These are phyloP conservation scores for Fragaria ananassa DNA, from an alignment of 306 rosid genomes.

Conservation along the genomic window DNA sequence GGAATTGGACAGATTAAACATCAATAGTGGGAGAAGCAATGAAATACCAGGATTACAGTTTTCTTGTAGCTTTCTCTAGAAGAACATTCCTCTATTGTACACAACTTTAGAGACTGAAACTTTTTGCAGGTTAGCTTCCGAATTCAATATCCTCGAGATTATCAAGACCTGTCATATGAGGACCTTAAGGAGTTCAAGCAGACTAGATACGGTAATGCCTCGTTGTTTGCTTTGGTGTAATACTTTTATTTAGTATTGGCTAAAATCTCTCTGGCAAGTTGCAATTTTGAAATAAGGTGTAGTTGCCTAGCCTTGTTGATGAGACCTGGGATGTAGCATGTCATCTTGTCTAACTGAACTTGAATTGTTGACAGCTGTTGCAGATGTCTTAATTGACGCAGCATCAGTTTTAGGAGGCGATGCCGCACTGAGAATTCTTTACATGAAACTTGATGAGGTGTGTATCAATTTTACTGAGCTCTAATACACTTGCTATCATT, in stretches of 20 bases:
- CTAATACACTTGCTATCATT: neutral
- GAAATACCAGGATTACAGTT: conserved; percentile 9
- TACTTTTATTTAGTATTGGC: neutral
- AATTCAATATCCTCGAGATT: conserved; percentile 95
- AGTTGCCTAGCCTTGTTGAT: conserved; percentile 14
- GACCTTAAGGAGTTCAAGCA: conserved; percentile 96
- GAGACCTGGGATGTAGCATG: conserved; percentile 21
- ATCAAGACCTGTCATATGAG: conserved; percentile 85
- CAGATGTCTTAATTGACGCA: conserved; percentile 94
- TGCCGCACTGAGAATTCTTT: conserved; percentile 76
- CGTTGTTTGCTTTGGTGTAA: conserved; percentile 18
- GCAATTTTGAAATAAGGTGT: neutral
- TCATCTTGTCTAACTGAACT: conserved; percentile 25
- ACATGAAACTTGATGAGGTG: conserved; percentile 88
- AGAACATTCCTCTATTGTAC: conserved; percentile 14
- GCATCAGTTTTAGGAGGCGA: conserved; percentile 98
- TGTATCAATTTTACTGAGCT: conserved; percentile 26
- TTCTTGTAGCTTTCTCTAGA: neutral
- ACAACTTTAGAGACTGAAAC: conserved; percentile 22
- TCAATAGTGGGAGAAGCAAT: conserved; percentile 9
- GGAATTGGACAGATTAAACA: neutral
- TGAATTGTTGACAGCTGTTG: conserved; percentile 75
- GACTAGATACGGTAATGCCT: conserved; percentile 89
- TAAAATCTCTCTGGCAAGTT: neutral
- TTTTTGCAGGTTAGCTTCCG: conserved; percentile 82